phyloP scores from a whole-genome alignment of 768 basidiomycete genomes.

The Auriscalpium vulgare region DNA sequence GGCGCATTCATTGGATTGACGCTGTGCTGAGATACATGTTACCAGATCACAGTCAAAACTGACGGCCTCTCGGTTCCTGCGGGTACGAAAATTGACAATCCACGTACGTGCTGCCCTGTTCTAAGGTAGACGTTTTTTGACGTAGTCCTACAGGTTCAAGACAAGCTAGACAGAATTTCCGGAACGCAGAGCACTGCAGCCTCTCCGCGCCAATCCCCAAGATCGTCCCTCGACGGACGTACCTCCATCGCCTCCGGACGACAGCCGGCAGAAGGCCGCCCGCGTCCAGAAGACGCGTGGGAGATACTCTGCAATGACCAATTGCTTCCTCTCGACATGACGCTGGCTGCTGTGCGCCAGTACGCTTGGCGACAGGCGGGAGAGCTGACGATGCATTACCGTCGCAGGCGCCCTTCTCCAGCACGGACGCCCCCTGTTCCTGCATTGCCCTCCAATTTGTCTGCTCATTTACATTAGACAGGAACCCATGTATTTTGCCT shows the following conservation, averaged over 20 bases:
- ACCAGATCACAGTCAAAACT: constrained; percentile 73
- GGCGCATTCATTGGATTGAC: background rate
- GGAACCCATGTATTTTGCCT: too few species aligned
- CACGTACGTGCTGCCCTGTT: constrained; percentile 49
- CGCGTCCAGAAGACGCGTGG: constrained; percentile 51
- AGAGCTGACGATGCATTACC: constrained; percentile 74
- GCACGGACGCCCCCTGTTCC: background rate
- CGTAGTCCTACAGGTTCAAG: constrained; percentile 53
- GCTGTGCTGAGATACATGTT: background rate
- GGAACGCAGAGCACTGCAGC: constrained; percentile 21
- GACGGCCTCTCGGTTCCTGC: constrained; percentile 79
- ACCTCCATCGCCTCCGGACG: constrained; percentile 14
- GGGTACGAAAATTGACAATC: constrained; percentile 73
- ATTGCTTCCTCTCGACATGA: constrained; percentile 81
- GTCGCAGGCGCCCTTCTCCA: constrained; percentile 24
- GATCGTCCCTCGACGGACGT: constrained; percentile 9
- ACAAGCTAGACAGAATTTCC: constrained; percentile 63
- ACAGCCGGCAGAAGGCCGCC: constrained; percentile 22
- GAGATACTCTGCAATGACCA: constrained; percentile 86
- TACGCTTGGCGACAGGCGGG: constrained; percentile 76
- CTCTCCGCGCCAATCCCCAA: constrained; percentile 22
- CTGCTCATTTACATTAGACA: too few species aligned
- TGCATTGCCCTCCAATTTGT: background rate
- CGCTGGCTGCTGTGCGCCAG: constrained; percentile 83
- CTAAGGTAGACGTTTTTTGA: background rate